Base-by-base conservation (phyloP, 352 stramenopile species). In the Pythium pyrilobum region DNA sequence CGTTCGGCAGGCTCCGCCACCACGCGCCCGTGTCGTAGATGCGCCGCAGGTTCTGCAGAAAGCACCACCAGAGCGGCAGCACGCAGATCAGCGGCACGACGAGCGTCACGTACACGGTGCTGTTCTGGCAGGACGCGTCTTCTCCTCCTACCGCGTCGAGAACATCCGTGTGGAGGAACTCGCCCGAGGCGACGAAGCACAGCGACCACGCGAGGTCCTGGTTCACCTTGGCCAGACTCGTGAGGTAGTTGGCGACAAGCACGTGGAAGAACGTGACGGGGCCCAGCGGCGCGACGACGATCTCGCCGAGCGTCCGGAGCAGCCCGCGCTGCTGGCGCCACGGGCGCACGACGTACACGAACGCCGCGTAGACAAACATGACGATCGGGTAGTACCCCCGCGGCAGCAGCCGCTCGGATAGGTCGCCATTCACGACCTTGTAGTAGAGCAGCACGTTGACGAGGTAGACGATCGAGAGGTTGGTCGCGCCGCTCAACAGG, bases 401-500 rank as follows among this genome's bases (percentile, higher is more conserved):
- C 39, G 87, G 78, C 12, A 89, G 55, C 11, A 95, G 61, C 34
- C 85, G 70, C 43, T 95, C 84, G 0, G 84, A 81, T 27, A 95
- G 92, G 52, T 91, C 84, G 0, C 71, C 74, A 42, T 95, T 95
- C 62, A 90, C 80, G 20, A 96, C 89, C 76, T 99, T 98, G 86
- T 98, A 98, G 67, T 99, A 99, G 21, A 98, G 71, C 47, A 99
- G 76, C 71, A 98, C 88, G 51, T 93, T 90, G 11, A 96, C 61
- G 10, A 98, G 67, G 64, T 96, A 99, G 3, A 98, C 78, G 37
- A 99, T 96, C 15, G 87, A 97, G 68, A 98, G 96, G 68, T 98
- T 96, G 28, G 96, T 96, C 12, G 92, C 93, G 68, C 98, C 91
- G 60, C 95, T 96, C 55, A 98, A 98, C 21, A 98, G 95, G 52